Conservation (phyloP, 2,329 filamentous ascomycete genomes). For the Pyrenophora graminea region DNA sequence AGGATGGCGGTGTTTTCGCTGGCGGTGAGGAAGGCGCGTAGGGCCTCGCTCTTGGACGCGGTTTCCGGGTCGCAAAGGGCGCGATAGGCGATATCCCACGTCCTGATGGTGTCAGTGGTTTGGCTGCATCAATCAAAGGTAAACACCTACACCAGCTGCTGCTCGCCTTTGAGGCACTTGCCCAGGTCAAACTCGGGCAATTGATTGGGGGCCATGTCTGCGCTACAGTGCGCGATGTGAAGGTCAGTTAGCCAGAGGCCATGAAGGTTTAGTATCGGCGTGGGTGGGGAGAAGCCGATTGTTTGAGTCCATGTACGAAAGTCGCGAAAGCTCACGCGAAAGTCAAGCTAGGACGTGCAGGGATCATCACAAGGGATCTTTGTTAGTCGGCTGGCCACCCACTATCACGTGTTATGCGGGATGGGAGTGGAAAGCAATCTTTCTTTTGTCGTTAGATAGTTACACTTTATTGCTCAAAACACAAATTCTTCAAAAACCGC, state of each 20-base stretch:
- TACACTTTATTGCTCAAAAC: too few species aligned
- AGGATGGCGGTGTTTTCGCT: constrained; percentile 70
- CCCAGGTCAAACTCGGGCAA: constrained; percentile 71
- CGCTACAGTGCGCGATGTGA: constrained; percentile 40
- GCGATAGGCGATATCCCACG: constrained; percentile 62
- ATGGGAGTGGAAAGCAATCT: neutral
- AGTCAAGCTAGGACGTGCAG: constrained; percentile 18
- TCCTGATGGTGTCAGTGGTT: constrained; percentile 56
- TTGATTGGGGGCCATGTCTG: constrained; percentile 43
- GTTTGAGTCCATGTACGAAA: constrained; percentile 22
- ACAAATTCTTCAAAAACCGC: neutral
- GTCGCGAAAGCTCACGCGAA: constrained; percentile 24
- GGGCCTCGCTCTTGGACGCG: constrained; percentile 35
- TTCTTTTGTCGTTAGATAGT: neutral
- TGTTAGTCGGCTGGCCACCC: neutral
- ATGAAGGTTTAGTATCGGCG: constrained; percentile 29
- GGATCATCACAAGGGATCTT: constrained; percentile 13
- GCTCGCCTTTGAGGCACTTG: constrained; percentile 80
- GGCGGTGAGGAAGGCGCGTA: constrained; percentile 73
- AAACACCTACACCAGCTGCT: constrained; percentile 75
- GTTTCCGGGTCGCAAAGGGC: constrained; percentile 57
- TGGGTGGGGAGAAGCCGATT: constrained; percentile 20
- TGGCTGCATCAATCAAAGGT: constrained; percentile 5
- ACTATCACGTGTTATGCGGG: too few species aligned
- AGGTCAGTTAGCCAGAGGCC: constrained; percentile 39